Percentiles rank a stretch among this genome's conserved stretches.
phyloP scores from a whole-genome alignment of 164 flowering plant genomes.

The Santalum album region DNA sequence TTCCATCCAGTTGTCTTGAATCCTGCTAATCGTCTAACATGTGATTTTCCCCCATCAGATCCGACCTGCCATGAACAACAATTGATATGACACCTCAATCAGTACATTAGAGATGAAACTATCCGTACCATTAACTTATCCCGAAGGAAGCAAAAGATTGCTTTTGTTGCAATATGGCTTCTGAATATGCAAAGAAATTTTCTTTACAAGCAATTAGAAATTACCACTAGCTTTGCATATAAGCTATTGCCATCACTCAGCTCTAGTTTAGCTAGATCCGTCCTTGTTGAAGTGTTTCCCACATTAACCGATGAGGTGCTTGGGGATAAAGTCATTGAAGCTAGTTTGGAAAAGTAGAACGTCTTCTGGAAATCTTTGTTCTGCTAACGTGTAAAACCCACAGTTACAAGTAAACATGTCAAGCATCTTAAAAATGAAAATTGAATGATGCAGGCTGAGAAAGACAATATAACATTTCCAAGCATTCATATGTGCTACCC shows the following conservation, averaged over 20 bases:
- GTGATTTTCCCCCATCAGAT: conserved; percentile 93
- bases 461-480: no score
- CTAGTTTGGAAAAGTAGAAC: conserved; percentile 54
- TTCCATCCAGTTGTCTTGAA: conserved; percentile 83
- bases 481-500: no score
- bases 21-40: conserved; percentile 82
- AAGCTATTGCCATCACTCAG: conserved; percentile 64
- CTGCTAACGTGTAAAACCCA: conserved; percentile 22
- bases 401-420: not conserved
- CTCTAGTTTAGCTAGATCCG: conserved; percentile 53
- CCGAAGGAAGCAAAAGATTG: not conserved
- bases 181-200: not conserved
- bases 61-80: conserved; percentile 55
- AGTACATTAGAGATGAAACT: not conserved
- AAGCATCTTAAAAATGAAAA: not conserved
- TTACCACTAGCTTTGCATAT: conserved; percentile 88
- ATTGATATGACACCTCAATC: conserved; percentile 1
- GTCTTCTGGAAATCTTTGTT: conserved; percentile 48
- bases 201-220: not conserved
- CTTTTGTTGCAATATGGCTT: not conserved
- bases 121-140: not conserved
- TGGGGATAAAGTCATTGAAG: conserved; percentile 45
- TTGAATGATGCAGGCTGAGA: not conserved
- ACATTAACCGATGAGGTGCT: conserved; percentile 20
- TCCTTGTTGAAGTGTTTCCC: conserved; percentile 16